Conservation (phyloP, 768 basidiomycete genomes). For the Tubosaeta sp. region DNA sequence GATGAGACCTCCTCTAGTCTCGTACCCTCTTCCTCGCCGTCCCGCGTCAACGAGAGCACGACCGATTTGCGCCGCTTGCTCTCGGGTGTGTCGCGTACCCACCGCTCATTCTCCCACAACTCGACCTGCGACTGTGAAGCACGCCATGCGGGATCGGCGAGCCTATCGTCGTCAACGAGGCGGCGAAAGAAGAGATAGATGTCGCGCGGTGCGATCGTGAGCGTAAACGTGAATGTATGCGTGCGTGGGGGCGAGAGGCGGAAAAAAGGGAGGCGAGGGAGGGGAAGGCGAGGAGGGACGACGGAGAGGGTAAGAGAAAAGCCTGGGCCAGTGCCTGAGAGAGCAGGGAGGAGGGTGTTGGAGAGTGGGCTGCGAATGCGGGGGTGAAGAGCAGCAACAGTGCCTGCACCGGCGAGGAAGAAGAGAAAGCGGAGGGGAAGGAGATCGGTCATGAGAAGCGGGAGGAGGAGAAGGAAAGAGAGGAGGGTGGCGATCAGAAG, state of each 20-base stretch:
- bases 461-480: constrained; percentile 38
- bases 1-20: background rate
- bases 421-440: constrained; percentile 48
- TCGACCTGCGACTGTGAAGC: constrained; percentile 66
- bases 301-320: constrained; percentile 15
- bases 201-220: constrained; percentile 20
- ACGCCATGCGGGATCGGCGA: constrained; percentile 61
- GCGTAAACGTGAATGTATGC: constrained; percentile 10
- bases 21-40: constrained; percentile 8
- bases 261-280: constrained; percentile 1
- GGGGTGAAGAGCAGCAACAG: constrained; percentile 14
- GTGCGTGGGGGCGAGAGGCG: background rate
- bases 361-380: constrained; percentile 2
- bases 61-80: constrained; percentile 4
- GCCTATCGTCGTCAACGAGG: constrained; percentile 59
- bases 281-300: constrained; percentile 4
- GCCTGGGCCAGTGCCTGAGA: constrained; percentile 14
- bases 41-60: constrained; percentile 3
- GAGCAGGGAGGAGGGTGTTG: background rate
- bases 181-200: constrained; percentile 30
- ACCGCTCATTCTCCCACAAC: constrained; percentile 80
- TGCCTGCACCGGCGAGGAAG: constrained; percentile 29
- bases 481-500: constrained; percentile 37
- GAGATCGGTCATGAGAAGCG: constrained; percentile 35
- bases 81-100: constrained; percentile 26